These are phyloP conservation scores for Saturnispora serradocipensis DNA, from an alignment of 805 yeast genomes.

Conservation along the genomic window DNA sequence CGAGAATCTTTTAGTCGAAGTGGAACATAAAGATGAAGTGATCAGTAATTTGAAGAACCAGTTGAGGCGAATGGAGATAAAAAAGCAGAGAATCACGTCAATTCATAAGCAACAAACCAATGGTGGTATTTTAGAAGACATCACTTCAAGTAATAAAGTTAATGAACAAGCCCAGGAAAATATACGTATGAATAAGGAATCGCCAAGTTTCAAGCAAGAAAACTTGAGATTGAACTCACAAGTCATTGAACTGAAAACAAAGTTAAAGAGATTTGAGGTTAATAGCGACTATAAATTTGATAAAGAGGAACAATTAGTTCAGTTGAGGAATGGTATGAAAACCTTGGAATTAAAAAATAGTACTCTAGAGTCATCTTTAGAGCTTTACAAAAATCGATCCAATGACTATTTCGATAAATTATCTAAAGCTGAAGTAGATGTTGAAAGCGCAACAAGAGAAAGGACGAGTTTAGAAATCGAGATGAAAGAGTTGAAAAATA, in stretches of 20 bases:
- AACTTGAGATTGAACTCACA: conserved; percentile 28
- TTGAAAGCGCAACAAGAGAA: conserved; percentile 51
- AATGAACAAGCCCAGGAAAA: conserved; percentile 12
- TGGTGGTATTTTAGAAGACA: conserved; percentile 4
- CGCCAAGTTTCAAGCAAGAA: conserved; percentile 24
- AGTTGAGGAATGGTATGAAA: conserved; percentile 48
- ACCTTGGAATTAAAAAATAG: conserved; percentile 45
- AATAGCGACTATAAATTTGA: conserved; percentile 21
- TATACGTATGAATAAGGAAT: conserved; percentile 20
- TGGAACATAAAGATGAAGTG: conserved; percentile 32
- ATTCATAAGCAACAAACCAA: conserved; percentile 5
- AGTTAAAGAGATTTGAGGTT: conserved; percentile 24
- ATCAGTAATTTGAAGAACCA: conserved; percentile 17
- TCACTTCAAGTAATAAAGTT: neutral
- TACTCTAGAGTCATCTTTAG: conserved; percentile 46
- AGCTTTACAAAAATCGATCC: conserved; percentile 59
- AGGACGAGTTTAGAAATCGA: conserved; percentile 48
- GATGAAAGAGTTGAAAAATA: conserved; percentile 38
- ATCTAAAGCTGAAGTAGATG: conserved; percentile 71
- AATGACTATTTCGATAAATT: conserved; percentile 65
- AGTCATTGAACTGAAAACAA: conserved; percentile 29
- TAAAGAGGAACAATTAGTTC: conserved; percentile 31
- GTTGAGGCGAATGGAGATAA: conserved; percentile 4
- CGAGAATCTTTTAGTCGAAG: conserved; percentile 37
- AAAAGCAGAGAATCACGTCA: conserved; percentile 6